Evolutionary conservation across 148 eudicot species (phyloP), one percentile per base, ranked within the genome.

Genomic region (Camellia japonica): DNA sequence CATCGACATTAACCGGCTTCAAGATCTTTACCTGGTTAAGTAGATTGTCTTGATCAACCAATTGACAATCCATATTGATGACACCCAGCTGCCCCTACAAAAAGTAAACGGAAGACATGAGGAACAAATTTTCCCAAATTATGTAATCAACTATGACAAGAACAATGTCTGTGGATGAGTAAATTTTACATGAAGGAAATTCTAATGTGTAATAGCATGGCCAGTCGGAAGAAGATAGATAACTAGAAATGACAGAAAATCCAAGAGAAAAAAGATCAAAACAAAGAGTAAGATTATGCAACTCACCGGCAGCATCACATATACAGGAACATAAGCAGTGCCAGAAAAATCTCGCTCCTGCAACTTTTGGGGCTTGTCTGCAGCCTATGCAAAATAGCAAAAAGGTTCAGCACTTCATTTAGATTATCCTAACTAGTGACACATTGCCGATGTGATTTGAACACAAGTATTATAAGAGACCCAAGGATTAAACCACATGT

Each of bases 241-340:
- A 63, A 5, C 64, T 67, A 12, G 30, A 1, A 7, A 67, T 16
- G n/a, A 66, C 2, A 67, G 12, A 20, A 3, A 7, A 69, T 42
- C 9, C 52, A 7, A 3, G 4, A 1, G 43, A 30, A 30, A 52
- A 42, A 15, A 30, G n/a, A 18, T 12, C 1, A 1, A 30, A 74
- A 38, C 42, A 7, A 18, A 14, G 62, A 41, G 44, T 3, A 14
- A 23, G 61, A 56, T 7, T 5, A 19, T 47, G 47, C 55, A 47
- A 85, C 90, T 90, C 85, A 94, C 97, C 6, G 96, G 98, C 77
- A 94, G 83, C 97, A 94, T 94, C 82, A 88, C 97, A 82, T 86
- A 92, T 38, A 94, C 84, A 66, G 96, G 97, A 62, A 94, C 91
- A 85, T 88, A 87, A 51, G 94, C 88, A 0, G 97, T 94, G 86